Evolutionary conservation across 225 moss, liverwort and hornwort genomes (phyloP).

Genomic region (Physcomitrellopsis africana): DNA sequence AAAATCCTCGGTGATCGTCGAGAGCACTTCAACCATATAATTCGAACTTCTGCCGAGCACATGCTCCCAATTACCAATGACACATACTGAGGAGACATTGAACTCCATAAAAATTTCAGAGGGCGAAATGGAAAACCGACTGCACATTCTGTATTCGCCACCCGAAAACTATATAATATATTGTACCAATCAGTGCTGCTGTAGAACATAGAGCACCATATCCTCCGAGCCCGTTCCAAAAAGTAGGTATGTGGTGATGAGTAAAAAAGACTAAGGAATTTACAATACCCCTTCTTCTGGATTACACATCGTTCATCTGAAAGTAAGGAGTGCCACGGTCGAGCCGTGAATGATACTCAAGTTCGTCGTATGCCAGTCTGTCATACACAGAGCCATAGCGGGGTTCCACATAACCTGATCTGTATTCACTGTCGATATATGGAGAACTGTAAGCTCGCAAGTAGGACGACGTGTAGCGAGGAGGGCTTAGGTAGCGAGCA

Average conservation of each 20-base stretch:
- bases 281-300: too few relatives aligned
- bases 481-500: slow-evolving; percentile 21
- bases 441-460: slow-evolving; percentile 47
- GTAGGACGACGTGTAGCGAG: slow-evolving; percentile 32
- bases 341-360: slow-evolving; percentile 30
- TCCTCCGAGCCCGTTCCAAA: neutral
- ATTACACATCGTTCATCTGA: slow-evolving; percentile 27
- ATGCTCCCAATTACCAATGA: too few relatives aligned
- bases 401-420: slow-evolving; percentile 46
- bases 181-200: too few relatives aligned
- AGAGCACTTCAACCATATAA: too few relatives aligned
- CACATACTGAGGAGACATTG: too few relatives aligned
- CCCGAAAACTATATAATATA: neutral
- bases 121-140: neutral
- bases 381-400: neutral
- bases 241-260: neutral
- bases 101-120: too few relatives aligned
- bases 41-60: too few relatives aligned
- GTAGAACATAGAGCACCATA: neutral
- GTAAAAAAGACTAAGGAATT: neutral
- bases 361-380: slow-evolving; percentile 34
- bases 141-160: neutral
- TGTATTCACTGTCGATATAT: slow-evolving; percentile 53
- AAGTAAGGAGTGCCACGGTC: slow-evolving; percentile 45
- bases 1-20: too few relatives aligned